Evolutionary conservation across 768 basidiomycete species (phyloP).

Genomic region (Podaxis carcinomalis): DNA sequence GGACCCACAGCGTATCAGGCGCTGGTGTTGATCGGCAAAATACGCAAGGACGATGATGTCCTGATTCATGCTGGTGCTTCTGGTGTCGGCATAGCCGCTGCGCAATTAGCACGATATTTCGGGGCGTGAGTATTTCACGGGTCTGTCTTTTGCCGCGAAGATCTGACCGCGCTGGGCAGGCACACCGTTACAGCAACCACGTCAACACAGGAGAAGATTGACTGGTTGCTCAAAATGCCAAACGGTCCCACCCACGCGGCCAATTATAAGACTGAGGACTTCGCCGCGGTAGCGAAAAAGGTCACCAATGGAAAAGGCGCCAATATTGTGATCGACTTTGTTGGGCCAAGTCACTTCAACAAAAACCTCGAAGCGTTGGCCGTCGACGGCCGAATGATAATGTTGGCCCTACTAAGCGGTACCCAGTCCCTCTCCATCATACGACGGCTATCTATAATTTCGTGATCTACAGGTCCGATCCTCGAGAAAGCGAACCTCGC

Average conservation of each 20-base stretch:
- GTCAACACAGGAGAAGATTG: conserved; percentile 77
- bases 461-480: conserved; percentile 38
- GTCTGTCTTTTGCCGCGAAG: conserved; percentile 4
- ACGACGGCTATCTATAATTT: conserved; percentile 14
- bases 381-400: conserved; percentile 69
- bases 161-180: conserved; percentile 27
- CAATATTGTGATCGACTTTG: conserved; percentile 83
- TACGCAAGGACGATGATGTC: conserved; percentile 69
- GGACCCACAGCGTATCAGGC: conserved; percentile 39
- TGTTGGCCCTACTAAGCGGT: conserved; percentile 69
- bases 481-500: conserved; percentile 51
- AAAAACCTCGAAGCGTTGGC: conserved; percentile 70
- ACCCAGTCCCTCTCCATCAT: conserved; percentile 12
- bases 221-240: conserved; percentile 64
- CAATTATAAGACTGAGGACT: conserved; percentile 85
- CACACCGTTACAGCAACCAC: conserved; percentile 79
- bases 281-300: conserved; percentile 66
- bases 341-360: conserved; percentile 69
- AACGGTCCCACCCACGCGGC: conserved; percentile 70
- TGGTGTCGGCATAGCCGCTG: conserved; percentile 85
- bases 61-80: conserved; percentile 90
- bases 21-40: conserved; percentile 57
- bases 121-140: conserved; percentile 55
- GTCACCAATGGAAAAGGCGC: conserved; percentile 69
- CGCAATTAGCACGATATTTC: conserved; percentile 74